These are phyloP conservation scores for Ceratocystis variospora DNA, from an alignment of 2,329 filamentous ascomycete genomes.

Conservation along the genomic window DNA sequence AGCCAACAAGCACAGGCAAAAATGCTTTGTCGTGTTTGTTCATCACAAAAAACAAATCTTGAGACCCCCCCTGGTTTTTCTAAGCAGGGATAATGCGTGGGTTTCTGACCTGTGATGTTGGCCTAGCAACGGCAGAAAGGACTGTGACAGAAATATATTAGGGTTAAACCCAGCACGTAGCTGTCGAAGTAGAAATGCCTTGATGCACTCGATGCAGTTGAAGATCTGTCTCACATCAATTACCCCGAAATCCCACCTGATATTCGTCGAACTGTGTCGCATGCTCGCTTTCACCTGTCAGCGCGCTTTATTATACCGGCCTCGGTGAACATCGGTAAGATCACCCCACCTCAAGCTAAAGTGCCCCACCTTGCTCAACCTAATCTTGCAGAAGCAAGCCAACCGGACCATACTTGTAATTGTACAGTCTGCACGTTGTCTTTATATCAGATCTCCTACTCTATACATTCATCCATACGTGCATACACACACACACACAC, in stretches of 20 bases:
- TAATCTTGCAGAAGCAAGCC: too few relatives aligned
- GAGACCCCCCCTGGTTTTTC: neutral
- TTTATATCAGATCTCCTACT: too few relatives aligned
- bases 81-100: conserved; percentile 15
- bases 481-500: neutral
- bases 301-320: neutral
- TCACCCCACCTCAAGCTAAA: neutral
- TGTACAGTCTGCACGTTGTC: too few relatives aligned
- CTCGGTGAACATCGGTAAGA: conserved; percentile 3
- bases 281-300: neutral
- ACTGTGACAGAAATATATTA: neutral
- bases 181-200: too few relatives aligned
- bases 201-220: neutral
- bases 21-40: neutral
- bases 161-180: neutral
- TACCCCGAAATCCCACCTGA: neutral
- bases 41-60: neutral
- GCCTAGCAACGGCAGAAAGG: conserved; percentile 11
- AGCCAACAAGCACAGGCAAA: conserved; percentile 1
- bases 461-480: neutral
- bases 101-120: conserved; percentile 10
- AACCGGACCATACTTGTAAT: too few relatives aligned
- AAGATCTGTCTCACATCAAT: neutral
- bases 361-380: neutral
- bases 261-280: neutral